Evolutionary conservation across 2,329 filamentous ascomycete species (phyloP), one percentile per base, ranked within the genome.

Genomic region (Diaporthe sp.): DNA sequence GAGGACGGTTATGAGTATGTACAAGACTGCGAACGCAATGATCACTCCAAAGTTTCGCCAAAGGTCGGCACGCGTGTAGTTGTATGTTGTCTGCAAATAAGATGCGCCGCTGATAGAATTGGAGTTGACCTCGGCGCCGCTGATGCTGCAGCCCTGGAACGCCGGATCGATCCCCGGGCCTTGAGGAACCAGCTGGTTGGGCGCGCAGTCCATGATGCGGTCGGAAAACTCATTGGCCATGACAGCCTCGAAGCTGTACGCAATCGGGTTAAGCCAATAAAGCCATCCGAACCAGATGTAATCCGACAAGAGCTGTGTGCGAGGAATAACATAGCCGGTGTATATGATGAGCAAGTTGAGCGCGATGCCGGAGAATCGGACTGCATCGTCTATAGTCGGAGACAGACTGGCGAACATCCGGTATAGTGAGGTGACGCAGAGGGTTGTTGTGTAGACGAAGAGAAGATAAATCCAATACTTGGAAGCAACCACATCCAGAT

Each of bases 41-140:
- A 97, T 83, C 4, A 96, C 92, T 42, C 93, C 94, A 79, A 94
- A 95, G 80, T 96, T 95, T 4, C 94, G 91, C 93, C 93, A 94
- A 10, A 92, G 83, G 77, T 94, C 88, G 0, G 84, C 70, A 1
- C 71, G 53, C 1, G 68, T 82, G 1, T 88, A 83, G 6, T 83
- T 85, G 79, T 94, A 94, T 5, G 82, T 85, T 12, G 82, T 82
- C 30, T 78, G 77, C 61, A 94, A 84, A 69, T 92, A 94, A 0
- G 82, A 83, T n/a, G 56, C 61, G 8, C 78, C 78, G 25, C 71
- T 75, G 25, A 79, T 58, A 2, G 71, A 44, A 3, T 37, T 39
- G 70, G 58, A 8, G 72, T 78, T 44, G 72, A 70, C n/a, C 44
- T 19, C 17, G 7, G 75, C 76, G 22, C 78, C 75, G 17, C 73